Evolutionary conservation across 2,329 filamentous ascomycete genomes (phyloP), one percentile per base, ranked within the genome.

Genomic region (Madurella fahalii): DNA sequence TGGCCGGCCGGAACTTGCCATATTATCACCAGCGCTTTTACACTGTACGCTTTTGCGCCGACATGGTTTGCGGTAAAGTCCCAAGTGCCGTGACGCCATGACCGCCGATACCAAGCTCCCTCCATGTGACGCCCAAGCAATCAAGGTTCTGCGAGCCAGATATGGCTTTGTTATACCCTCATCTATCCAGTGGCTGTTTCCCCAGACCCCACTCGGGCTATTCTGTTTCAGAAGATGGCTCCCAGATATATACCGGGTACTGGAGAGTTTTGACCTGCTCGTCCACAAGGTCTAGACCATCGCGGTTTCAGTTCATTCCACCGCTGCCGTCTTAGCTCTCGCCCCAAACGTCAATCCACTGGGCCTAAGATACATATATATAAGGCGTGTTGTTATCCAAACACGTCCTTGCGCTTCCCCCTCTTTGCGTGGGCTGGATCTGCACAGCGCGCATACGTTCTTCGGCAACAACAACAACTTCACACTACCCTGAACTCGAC

Each of bases 101-200:
- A 42, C 47, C 50, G 40, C 52, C 43, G 56, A 56, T 56, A 54
- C 55, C 53, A 53, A 52, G 50, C 42, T 47, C 47, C 50, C 55
- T 58, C 53, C 63, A 63, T 64, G 63, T 64, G 63, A 63, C 59
- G 50, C 40, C 43, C 43, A n/a, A 34, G 54, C 59, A 64, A 64
- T 64, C 61, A 63, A 63, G 49, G 60, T 62, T 60, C 52, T 56
- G 49, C 17, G 49, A 47, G 37, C 54, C 54, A 53, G 47, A 57
- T 49, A 32, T 40, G 47, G 46, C 42, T 34, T 59, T 43, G 39
- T 52, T 54, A 39, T 45, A 11, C 20, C 17, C 20, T 41, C 20
- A 30, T 30, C 49, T 50, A 47, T 41, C 40, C 39, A 40, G 47
- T 52, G 37, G 43, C 30, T 43, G 47, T 58, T 47, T 49, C 44